These are phyloP conservation scores for Monascus purpureus DNA, from an alignment of 495 filamentous ascomycete genomes.

Conservation along the genomic window DNA sequence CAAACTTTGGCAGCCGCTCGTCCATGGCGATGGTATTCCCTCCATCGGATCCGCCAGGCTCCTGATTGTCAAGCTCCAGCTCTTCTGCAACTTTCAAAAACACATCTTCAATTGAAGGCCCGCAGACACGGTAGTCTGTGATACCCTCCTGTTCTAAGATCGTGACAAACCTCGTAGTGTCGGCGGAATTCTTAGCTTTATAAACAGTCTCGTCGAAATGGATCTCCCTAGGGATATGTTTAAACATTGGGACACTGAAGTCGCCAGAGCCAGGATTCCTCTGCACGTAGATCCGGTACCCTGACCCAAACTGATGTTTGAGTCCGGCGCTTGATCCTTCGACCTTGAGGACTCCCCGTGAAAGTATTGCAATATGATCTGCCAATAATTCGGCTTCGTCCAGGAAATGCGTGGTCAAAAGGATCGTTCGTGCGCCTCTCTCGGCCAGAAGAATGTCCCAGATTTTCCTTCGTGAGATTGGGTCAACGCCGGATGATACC, in stretches of 20 bases:
- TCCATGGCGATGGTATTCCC: not conserved
- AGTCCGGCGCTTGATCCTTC: constrained; percentile 66
- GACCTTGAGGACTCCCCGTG: constrained; percentile 55
- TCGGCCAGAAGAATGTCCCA: constrained; percentile 82
- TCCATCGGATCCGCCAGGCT: constrained; percentile 16
- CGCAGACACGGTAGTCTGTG: constrained; percentile 60
- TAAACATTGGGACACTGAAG: constrained; percentile 26
- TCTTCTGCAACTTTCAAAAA: constrained; percentile 75
- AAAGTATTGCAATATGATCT: constrained; percentile 65
- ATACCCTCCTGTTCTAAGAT: constrained; percentile 47
- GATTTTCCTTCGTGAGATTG: constrained; percentile 65
- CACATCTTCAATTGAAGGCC: constrained; percentile 78
- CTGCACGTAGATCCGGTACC: constrained; percentile 62
- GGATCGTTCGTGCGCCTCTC: constrained; percentile 60
- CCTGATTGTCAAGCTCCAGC: constrained; percentile 5
- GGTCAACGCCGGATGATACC: constrained; percentile 71
- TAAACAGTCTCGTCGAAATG: constrained; percentile 59
- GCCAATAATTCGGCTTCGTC: constrained; percentile 67
- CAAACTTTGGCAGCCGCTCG: not conserved
- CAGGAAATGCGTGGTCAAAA: constrained; percentile 75
- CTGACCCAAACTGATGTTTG: constrained; percentile 53
- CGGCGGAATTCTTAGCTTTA: constrained; percentile 43
- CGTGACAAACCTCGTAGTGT: constrained; percentile 52
- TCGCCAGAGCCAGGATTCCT: constrained; percentile 27
- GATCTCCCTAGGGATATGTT: constrained; percentile 39